Base-by-base conservation (phyloP, 331 rosid species). In the Dryas integrifolia region DNA sequence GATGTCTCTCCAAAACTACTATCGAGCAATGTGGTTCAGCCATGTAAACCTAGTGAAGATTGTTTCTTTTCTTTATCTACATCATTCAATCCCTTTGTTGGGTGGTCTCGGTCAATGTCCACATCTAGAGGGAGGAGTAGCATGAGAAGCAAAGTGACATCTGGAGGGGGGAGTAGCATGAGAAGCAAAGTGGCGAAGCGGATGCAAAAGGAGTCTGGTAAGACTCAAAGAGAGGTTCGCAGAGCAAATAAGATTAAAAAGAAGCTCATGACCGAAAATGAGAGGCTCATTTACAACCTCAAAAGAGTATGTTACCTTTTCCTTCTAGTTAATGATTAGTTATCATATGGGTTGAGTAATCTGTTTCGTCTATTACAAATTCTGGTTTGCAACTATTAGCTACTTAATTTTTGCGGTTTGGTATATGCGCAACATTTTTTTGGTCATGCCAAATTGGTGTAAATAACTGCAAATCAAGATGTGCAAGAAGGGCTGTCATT, bases 181-280 rank as follows among this genome's bases (percentile, higher is more conserved):
- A 86, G 98, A 64, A 91, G 97, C 86, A 91, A 88, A 85, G 98
- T 94, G 61, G 98, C 87, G 76, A 89, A 79, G 72, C 81, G 97
- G 77, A 88, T 94, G 96, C 86, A 87, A 79, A 94, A 87, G 77
- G 98, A 94, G 76, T 84, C 96, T 1, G 98, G 98, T 51, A 94
- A 87, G 81, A 94, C 97, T 46, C 70, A 88, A 13, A 88, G 97
- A 81, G 98, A 91, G 86, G 82, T 88, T 40, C 90, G 96, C 53
- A 82, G 93, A 68, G 98, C 98, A 43, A 88, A 88, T 51, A 91
- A 89, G 69, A 71, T 94, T 76, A 90, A 86, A 83, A 89, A 89
- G 87, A 94, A 94, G 78, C 88, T 94, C 53, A 94, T 91, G 98
- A 94, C 97, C 0, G 98, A 91, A 77, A 95, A 86, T 78, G 97